Percentiles rank a stretch among this genome's conserved stretches.
Evolutionary conservation across 164 flowering plant genomes (phyloP).

Genomic region (Nymphaea colorata): DNA sequence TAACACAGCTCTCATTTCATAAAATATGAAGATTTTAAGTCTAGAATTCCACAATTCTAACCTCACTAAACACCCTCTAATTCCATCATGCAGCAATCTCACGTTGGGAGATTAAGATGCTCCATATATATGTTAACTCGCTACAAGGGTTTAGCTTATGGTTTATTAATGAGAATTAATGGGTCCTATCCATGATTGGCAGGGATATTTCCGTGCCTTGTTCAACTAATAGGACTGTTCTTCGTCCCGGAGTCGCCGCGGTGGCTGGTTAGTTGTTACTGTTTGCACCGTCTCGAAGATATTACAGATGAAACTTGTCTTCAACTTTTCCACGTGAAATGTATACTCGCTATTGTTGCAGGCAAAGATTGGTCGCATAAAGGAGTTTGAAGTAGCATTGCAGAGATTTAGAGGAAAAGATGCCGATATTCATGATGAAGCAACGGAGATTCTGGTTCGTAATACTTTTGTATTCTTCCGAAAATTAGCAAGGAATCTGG

Average conservation of each 20-base stretch:
- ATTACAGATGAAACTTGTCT: not conserved
- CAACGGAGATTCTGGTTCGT: not conserved
- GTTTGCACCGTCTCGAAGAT: not conserved
- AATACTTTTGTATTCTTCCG: too few species aligned
- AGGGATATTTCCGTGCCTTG: slow-evolving; percentile 39
- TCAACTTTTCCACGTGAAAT: not conserved
- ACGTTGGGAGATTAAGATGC: not conserved
- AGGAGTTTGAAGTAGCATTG: not conserved
- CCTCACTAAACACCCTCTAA: too few species aligned
- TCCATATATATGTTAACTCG: not conserved
- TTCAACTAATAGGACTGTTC: slow-evolving; percentile 41
- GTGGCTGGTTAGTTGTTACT: slow-evolving; percentile 37
- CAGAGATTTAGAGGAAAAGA: not conserved
- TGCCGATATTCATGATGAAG: not conserved
- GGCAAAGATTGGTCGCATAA: not conserved
- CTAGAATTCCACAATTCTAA: too few species aligned
- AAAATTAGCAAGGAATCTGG: not conserved
- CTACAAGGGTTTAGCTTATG: not conserved
- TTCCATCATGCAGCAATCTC: too few species aligned
- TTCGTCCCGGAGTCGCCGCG: slow-evolving; percentile 65
- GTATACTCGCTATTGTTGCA: not conserved
- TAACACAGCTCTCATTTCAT: too few species aligned
- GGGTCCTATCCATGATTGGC: slow-evolving; percentile 4
- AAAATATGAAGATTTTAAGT: too few species aligned
- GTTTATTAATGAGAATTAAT: not conserved